These are phyloP conservation scores for Ephemerocybe angulata DNA, from an alignment of 768 basidiomycete genomes.

Conservation along the genomic window DNA sequence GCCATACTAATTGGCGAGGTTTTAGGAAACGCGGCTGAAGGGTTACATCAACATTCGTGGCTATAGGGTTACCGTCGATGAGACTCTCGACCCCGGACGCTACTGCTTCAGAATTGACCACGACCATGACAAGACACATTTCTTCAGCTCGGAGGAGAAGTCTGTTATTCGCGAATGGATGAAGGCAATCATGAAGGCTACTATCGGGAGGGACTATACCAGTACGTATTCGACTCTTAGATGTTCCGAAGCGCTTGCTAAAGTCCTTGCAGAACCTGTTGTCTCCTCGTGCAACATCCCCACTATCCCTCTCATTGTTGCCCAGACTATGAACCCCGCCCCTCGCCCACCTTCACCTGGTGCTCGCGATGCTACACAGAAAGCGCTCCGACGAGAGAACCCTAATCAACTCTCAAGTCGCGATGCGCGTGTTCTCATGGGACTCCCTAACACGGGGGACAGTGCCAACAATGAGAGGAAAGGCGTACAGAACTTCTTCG, in stretches of 20 bases:
- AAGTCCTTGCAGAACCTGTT: slow-evolving; percentile 64
- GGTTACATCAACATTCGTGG: slow-evolving; percentile 92
- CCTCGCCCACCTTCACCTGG: slow-evolving; percentile 92
- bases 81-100: slow-evolving; percentile 85
- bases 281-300: slow-evolving; percentile 96
- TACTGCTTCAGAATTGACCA: slow-evolving; percentile 96
- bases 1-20: not conserved
- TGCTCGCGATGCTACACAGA: slow-evolving; percentile 83
- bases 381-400: slow-evolving; percentile 81
- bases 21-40: slow-evolving; percentile 89
- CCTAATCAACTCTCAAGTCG: slow-evolving; percentile 76
- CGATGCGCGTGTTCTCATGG: slow-evolving; percentile 76
- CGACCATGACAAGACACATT: slow-evolving; percentile 81
- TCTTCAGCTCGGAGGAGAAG: slow-evolving; percentile 90
- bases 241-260: slow-evolving; percentile 11
- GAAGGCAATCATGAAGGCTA: slow-evolving; percentile 99
- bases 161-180: slow-evolving; percentile 91
- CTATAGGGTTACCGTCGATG: slow-evolving; percentile 91
- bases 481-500: slow-evolving; percentile 55
- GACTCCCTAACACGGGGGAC: slow-evolving; percentile 36
- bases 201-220: slow-evolving; percentile 89
- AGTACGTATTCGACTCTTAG: slow-evolving; percentile 49
- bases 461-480: slow-evolving; percentile 42
- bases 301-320: slow-evolving; percentile 90
- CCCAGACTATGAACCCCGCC: slow-evolving; percentile 94